Base-by-base conservation (phyloP, 331 rosid species). In the Prunus yedoensis region DNA sequence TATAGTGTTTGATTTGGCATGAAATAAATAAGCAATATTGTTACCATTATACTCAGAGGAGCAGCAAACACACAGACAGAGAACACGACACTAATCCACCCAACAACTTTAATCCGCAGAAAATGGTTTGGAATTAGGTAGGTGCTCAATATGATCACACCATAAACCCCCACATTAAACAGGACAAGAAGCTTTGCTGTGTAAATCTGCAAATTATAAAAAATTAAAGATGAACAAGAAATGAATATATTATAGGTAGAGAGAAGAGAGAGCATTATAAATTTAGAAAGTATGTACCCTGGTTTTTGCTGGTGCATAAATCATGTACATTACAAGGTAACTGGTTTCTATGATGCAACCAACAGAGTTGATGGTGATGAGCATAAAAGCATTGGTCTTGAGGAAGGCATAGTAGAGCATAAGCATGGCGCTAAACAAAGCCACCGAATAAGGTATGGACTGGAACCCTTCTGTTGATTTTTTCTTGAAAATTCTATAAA, bases 21-120 rank as follows among this genome's bases (percentile, higher is more conserved):
- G 43, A 38, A 38, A 38, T 38, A 38, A 38, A 38, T 38, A 38
- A 38, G 43, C 43, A 38, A 38, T 38, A 38, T 38, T 6, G 18
- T 14, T 76, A 86, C 90, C 85, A 86, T 77, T 68, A 83, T 65
- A 52, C 86, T 65, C 0, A 86, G 85, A 32, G 90, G 90, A 60
- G 90, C 78, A 10, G 87, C 87, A 56, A 67, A 86, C 5, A 81
- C 84, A 51, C 77, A 68, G 23, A 86, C 77, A 18, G 87, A 81
- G 46, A 76, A 81, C 0, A 79, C 69, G 0, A 77, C 87, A 35
- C 79, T 78, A 20, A 76, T 78, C 84, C 82, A 86, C 15, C 87
- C 90, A 1, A 78, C 80, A 2, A 47, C 50, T 47, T 21, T 78
- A 3, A 77, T 65, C 61, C 78, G 61, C 15, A 51, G 46, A 14